phyloP scores from a whole-genome alignment of 192 early-diverging fungal genomes.

The Linnemannia zychae region DNA sequence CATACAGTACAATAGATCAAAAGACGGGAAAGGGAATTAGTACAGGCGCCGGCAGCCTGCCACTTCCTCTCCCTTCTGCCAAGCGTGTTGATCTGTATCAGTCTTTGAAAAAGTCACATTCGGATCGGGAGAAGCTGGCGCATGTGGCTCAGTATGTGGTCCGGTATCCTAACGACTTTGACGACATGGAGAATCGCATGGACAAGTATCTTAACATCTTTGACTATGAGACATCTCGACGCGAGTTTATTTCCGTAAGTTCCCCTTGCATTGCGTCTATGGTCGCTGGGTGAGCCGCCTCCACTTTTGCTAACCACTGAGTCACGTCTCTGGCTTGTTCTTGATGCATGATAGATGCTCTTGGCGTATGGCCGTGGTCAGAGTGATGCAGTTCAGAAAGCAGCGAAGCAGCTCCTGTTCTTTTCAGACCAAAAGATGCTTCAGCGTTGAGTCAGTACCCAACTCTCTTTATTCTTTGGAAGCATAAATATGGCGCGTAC shows the following conservation, averaged over 20 bases:
- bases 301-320: background rate
- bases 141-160: constrained; percentile 27
- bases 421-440: constrained; percentile 41
- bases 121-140: constrained; percentile 34
- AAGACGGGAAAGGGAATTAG: background rate
- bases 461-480: background rate
- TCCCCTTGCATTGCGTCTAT: background rate
- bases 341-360: constrained; percentile 19
- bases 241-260: constrained; percentile 54
- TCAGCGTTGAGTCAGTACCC: background rate
- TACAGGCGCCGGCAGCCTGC: background rate
- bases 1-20: constrained; percentile 12
- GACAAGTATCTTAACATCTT: constrained; percentile 52
- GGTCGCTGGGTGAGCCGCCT: background rate
- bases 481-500: too few relatives aligned
- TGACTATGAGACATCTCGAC: constrained; percentile 58
- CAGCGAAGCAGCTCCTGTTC: constrained; percentile 19
- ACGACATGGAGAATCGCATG: constrained; percentile 30
- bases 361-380: constrained; percentile 14
- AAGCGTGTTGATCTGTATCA: constrained; percentile 33
- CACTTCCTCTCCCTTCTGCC: background rate
- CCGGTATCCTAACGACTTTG: constrained; percentile 30
- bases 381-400: background rate
- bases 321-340: background rate
- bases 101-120: constrained; percentile 28